Conservation (phyloP, 2,329 filamentous ascomycete species). For the Bertia moriformis region DNA sequence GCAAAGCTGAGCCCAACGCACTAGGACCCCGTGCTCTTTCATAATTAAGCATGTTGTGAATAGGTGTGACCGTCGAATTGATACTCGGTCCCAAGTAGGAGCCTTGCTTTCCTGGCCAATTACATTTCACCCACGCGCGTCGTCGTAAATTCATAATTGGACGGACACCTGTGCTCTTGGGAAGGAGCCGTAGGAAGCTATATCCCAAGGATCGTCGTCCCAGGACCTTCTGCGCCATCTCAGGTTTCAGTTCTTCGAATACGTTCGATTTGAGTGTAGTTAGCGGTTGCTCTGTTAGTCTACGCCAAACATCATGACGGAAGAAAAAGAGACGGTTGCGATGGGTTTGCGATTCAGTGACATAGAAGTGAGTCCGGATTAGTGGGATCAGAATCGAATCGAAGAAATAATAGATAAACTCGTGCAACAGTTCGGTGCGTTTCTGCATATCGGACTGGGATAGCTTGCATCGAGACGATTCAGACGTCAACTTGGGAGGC, state of each 20-base stretch:
- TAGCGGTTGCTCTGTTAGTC: conserved; percentile 37
- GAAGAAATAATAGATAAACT: conserved; percentile 53
- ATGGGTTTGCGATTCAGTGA: conserved; percentile 48
- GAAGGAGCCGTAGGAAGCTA: conserved; percentile 44
- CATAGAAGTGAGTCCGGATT: conserved; percentile 48
- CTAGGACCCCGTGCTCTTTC: conserved; percentile 26
- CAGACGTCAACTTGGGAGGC: not conserved
- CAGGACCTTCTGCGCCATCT: conserved; percentile 24
- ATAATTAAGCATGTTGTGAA: conserved; percentile 44
- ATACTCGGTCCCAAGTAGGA: conserved; percentile 35
- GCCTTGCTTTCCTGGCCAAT: conserved; percentile 4
- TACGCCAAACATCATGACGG: conserved; percentile 51
- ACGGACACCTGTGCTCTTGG: conserved; percentile 41
- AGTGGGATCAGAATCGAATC: conserved; percentile 52
- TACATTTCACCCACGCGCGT: conserved; percentile 23
- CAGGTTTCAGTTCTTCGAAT: conserved; percentile 26
- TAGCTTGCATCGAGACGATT: conserved; percentile 26
- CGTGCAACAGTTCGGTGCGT: conserved; percentile 40
- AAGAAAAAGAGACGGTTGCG: conserved; percentile 55
- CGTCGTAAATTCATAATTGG: conserved; percentile 49
- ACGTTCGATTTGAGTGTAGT: conserved; percentile 32
- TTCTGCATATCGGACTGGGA: conserved; percentile 39
- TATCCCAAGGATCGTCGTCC: conserved; percentile 34
- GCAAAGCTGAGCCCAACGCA: not conserved
- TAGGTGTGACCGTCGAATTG: conserved; percentile 41